Evolutionary conservation across 2,329 filamentous ascomycete species (phyloP).

Genomic region (Colletotrichum lini): DNA sequence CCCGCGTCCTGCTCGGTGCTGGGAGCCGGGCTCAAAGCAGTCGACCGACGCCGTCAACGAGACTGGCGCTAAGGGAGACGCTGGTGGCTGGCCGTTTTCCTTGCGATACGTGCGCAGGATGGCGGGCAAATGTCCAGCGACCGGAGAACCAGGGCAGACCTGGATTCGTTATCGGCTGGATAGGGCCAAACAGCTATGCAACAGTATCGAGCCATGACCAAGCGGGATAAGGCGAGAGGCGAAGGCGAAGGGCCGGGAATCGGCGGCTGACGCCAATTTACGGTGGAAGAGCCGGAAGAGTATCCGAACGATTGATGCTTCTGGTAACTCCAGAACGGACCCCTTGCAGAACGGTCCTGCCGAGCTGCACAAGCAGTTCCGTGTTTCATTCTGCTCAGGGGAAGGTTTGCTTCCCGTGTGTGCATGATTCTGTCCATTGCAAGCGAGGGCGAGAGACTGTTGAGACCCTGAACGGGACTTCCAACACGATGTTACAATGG

Average conservation of each 20-base stretch:
- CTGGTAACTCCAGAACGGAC: conserved; percentile 10
- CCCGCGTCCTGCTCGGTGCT: conserved; percentile 1
- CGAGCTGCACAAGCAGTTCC: conserved; percentile 21
- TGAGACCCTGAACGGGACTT: conserved; percentile 1
- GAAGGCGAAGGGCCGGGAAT: background rate
- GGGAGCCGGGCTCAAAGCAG: conserved; percentile 12
- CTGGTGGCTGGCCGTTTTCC: background rate
- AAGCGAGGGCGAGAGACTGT: background rate
- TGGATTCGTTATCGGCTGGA: conserved; percentile 18
- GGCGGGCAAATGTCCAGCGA: conserved; percentile 46
- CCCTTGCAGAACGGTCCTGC: conserved; percentile 31
- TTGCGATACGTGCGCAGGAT: background rate
- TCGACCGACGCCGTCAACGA: conserved; percentile 7
- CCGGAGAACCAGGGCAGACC: conserved; percentile 47
- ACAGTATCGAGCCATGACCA: background rate
- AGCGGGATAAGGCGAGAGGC: conserved; percentile 5
- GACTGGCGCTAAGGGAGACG: conserved; percentile 6
- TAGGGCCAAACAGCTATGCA: background rate
- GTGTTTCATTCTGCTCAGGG: conserved; percentile 33
- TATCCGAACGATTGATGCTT: conserved; percentile 18
- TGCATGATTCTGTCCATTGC: conserved; percentile 21
- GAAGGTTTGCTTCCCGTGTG: conserved; percentile 9
- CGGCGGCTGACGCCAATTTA: background rate
- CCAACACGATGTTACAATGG: background rate
- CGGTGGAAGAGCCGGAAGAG: conserved; percentile 20